These are phyloP conservation scores for Colletotrichum liaoningense DNA, from an alignment of 2,329 filamentous ascomycete genomes.

Conservation along the genomic window DNA sequence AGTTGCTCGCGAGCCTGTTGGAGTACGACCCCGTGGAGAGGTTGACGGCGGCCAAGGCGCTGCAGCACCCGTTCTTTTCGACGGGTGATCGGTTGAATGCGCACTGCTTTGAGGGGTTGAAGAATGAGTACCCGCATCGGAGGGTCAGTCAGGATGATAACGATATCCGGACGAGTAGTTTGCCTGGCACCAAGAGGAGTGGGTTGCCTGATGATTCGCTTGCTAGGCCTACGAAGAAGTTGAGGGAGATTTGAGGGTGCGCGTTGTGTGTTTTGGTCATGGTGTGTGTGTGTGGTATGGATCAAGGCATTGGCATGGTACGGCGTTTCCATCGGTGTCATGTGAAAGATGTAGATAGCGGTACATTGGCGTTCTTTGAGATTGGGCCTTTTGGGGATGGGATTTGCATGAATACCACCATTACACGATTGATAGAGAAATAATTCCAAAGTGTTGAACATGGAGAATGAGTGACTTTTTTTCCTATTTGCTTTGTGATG, in stretches of 20 bases:
- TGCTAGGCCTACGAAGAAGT: constrained; percentile 69
- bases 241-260: constrained; percentile 61
- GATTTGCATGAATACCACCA: neutral
- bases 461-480: neutral
- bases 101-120: constrained; percentile 92
- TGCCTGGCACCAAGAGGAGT: constrained; percentile 91
- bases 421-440: neutral
- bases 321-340: neutral
- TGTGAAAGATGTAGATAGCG: neutral
- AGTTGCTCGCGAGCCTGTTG: constrained; percentile 82
- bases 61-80: constrained; percentile 91
- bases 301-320: neutral
- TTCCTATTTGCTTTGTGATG: neutral
- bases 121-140: constrained; percentile 88
- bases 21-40: constrained; percentile 94
- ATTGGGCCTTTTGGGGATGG: neutral
- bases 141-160: constrained; percentile 95
- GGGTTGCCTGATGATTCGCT: constrained; percentile 84
- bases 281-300: neutral
- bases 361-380: neutral
- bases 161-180: constrained; percentile 89
- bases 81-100: constrained; percentile 78
- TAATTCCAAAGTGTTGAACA: neutral
- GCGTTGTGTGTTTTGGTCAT: no score
- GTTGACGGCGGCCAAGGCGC: constrained; percentile 85